Base-by-base conservation (phyloP, 2,329 filamentous ascomycete genomes). In the Cladosporium sp. region DNA sequence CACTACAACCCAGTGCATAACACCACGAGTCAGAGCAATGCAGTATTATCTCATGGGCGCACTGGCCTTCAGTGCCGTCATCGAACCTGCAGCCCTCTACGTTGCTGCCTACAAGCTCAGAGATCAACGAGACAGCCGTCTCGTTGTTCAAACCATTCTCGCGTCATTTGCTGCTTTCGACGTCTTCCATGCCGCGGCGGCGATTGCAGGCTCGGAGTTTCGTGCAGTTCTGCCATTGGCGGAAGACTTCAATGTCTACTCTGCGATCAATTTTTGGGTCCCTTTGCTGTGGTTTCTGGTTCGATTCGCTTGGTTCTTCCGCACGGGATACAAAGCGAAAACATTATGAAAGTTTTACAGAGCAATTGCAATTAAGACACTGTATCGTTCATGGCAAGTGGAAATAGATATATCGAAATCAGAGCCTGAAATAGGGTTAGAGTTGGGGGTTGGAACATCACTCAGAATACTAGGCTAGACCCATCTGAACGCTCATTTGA, bases 31-130 rank as follows among this genome's bases (percentile, higher is more conserved):
- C 28, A 3, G 44, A 21, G 37, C 60, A 2, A 46, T 62, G 29
- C 60, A 49, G 12, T 62, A 62, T 44, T 50, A 50, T 18, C 52
- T 49, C 44, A 62, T 62, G 44, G 37, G 37, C 11, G 46, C 60
- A 26, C 31, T 62, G 8, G 46, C 60, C 12, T 62, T 62, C 60
- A 62, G 60, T 18, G 46, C 60, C 28, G 46, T 62, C 21, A 33
- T 62, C 2, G 60, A 62, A 28, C 40, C 60, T 3, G 26, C 52
- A 7, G n/a, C 21, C 1, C 44, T 62, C 7, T 62, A 62, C 16
- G 44, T 62, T n/a, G 44, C 60, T n/a, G 5, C 31, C 60, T 26
- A 31, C 18, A 46, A 37, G 37, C 31, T 62, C 37, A 50, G 33
- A 33, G 46, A 35, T 28, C 31, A 26, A 18, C 26, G 44, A 26